Base-by-base conservation (phyloP, 2,329 filamentous ascomycete species). In the Allantophomopsis cytisporea region DNA sequence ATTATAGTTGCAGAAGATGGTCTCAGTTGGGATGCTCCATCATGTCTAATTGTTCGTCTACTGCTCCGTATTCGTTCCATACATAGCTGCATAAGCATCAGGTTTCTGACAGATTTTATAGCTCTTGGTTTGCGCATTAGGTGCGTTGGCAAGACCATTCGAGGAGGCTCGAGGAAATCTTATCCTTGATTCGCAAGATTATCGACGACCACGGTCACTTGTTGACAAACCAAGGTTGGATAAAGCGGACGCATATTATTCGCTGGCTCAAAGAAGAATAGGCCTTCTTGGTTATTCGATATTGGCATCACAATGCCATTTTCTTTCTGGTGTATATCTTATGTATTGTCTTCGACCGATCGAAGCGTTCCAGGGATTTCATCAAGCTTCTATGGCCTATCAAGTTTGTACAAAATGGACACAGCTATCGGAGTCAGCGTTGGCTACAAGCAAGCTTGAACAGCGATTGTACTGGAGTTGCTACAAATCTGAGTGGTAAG, bases 401-500 rank as follows among this genome's bases (percentile, higher is more conserved):
- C 59, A 59, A 36, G 48, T 63, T 7, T 58, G 58, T 45, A 32
- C 37, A 21, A 17, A 20, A 20, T 20, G 18, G 18, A 36, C 28
- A 35, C 14, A 34, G 13, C 13, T 15, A 30, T 20, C 23, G 18
- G 35, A 37, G 17, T 13, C 20, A 21, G 30, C 16, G 5, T 12
- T 20, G 37, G 47, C 46, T 37, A 42, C 37, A 7, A 50, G 53
- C 10, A 51, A 54, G 4, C 45, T 63, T 2, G 60, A 63, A 43
- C 60, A 64, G 41, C 51, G 59, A 30, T 45, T 64, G 1, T 63
- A 62, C 46, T 65, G 61, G 61, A 60, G 57, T 7, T 62, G 60
- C 38, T 63, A 62, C 50, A 64, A 64, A 45, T 60, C 60, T 2
- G 61, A 64, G 45, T 58, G 56, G 41, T 60, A 63, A 42, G 54